Percentiles rank a stretch among this genome's conserved stretches.
Conservation (phyloP, 345 rosid genomes). For the Acer saccharum region DNA sequence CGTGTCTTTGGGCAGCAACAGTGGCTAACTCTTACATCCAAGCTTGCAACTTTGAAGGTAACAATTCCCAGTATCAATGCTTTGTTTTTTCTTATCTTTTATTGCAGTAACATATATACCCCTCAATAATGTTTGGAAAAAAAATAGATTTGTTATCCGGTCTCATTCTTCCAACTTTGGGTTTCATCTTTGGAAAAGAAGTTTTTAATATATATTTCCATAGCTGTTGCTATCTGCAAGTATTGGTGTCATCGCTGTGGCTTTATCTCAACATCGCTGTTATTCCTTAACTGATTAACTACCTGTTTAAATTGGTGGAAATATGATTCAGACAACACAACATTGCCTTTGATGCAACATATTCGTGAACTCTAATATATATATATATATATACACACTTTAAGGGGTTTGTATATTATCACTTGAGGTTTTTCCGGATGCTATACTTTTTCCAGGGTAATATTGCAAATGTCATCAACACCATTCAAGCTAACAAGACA, state of each 20-base stretch:
- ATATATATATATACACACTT: neutral
- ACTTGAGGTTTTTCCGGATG: neutral
- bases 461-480: constrained; percentile 64
- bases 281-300: neutral
- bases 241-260: neutral
- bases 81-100: neutral
- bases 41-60: constrained; percentile 84
- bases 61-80: neutral
- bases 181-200: neutral
- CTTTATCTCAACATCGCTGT: neutral
- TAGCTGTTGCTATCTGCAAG: neutral
- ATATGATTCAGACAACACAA: too few species aligned
- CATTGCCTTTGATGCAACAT: neutral
- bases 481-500: constrained; percentile 85
- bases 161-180: neutral
- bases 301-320: neutral
- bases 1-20: constrained; percentile 73
- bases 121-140: neutral
- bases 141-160: neutral
- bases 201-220: neutral
- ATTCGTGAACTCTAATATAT: too few species aligned
- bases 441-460: constrained; percentile 54
- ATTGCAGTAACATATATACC: neutral
- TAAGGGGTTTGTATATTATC: neutral
- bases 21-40: constrained; percentile 68